phyloP scores from a whole-genome alignment of 2,329 filamentous ascomycete genomes.

The Fusarium sp. region DNA sequence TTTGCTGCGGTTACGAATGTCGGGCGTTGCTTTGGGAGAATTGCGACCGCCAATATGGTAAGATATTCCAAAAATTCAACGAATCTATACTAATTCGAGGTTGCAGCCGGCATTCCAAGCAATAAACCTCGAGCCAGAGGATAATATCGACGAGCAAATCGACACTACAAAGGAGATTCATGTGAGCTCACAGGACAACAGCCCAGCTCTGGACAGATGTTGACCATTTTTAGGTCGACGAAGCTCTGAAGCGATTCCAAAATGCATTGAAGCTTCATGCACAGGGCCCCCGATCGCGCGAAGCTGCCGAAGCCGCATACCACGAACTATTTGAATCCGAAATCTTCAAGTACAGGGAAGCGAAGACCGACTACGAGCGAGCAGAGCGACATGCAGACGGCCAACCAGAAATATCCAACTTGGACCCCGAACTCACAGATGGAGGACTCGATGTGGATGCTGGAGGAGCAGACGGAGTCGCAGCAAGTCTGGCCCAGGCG shows the following conservation, averaged over 20 bases:
- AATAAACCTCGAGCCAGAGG: conserved; percentile 93
- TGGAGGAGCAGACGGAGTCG: conserved; percentile 76
- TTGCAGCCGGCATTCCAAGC: conserved; percentile 79
- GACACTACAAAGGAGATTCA: conserved; percentile 97
- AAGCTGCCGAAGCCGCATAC: conserved; percentile 84
- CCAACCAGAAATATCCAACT: conserved; percentile 52
- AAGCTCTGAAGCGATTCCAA: conserved; percentile 95
- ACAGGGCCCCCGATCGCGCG: conserved; percentile 80
- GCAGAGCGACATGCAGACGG: conserved; percentile 67
- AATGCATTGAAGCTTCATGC: conserved; percentile 90
- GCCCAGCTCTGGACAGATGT: background rate
- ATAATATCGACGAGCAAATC: conserved; percentile 88
- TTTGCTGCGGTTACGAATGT: conserved; percentile 36
- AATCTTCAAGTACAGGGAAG: conserved; percentile 92
- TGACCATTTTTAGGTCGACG: conserved; percentile 74
- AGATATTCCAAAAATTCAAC: background rate
- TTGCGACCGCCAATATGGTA: conserved; percentile 42
- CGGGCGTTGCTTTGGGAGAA: conserved; percentile 17
- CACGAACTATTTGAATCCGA: conserved; percentile 87
- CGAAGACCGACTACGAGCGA: conserved; percentile 83
- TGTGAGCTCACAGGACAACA: conserved; percentile 49
- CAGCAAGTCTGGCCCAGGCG: conserved; percentile 86
- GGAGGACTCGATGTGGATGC: conserved; percentile 64
- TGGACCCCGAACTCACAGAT: conserved; percentile 60
- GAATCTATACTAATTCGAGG: conserved; percentile 25